Conservation (phyloP, 2,329 filamentous ascomycete genomes). For the Orbilia quercus region DNA sequence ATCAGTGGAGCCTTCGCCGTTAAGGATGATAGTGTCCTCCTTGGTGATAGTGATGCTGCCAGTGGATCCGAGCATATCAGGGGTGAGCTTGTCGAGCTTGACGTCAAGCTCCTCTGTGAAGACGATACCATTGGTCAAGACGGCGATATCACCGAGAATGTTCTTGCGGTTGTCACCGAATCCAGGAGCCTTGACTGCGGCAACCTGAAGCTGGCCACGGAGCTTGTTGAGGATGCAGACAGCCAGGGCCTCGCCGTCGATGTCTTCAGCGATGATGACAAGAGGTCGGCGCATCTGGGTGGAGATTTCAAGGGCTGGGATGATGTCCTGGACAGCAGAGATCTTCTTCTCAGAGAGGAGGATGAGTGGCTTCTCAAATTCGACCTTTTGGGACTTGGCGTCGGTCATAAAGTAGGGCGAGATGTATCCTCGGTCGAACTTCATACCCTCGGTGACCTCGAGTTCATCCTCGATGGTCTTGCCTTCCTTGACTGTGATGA, state of each 20-base stretch:
- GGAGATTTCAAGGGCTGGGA: conserved; percentile 95
- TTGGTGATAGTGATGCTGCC: conserved; percentile 99
- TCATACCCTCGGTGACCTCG: conserved; percentile 99
- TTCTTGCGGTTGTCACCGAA: conserved; percentile 99
- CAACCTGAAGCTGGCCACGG: conserved; percentile 97
- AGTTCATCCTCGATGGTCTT: conserved; percentile 98
- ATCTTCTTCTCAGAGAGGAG: conserved; percentile 99
- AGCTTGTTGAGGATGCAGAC: conserved; percentile 99
- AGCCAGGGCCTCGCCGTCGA: conserved; percentile 96
- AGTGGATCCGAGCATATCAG: conserved; percentile 95
- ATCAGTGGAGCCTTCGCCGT: conserved; percentile 96
- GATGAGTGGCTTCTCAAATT: conserved; percentile 99
- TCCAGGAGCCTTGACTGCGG: conserved; percentile 97
- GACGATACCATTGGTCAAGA: conserved; percentile 95
- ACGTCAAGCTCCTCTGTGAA: conserved; percentile 98
- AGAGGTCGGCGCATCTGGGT: conserved; percentile 94
- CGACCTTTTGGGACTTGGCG: conserved; percentile 96
- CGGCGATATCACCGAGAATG: conserved; percentile 94
- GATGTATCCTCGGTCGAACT: conserved; percentile 98
- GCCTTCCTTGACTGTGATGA: conserved; percentile 99
- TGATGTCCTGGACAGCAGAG: conserved; percentile 97
- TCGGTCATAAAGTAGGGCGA: conserved; percentile 99
- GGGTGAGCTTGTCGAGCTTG: conserved; percentile 97
- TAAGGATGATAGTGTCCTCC: conserved; percentile 98
- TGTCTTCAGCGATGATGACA: conserved; percentile 98